Evolutionary conservation across 495 filamentous ascomycete species (phyloP), one percentile per base, ranked within the genome.

Genomic region (Trichoderma orchidacearum): DNA sequence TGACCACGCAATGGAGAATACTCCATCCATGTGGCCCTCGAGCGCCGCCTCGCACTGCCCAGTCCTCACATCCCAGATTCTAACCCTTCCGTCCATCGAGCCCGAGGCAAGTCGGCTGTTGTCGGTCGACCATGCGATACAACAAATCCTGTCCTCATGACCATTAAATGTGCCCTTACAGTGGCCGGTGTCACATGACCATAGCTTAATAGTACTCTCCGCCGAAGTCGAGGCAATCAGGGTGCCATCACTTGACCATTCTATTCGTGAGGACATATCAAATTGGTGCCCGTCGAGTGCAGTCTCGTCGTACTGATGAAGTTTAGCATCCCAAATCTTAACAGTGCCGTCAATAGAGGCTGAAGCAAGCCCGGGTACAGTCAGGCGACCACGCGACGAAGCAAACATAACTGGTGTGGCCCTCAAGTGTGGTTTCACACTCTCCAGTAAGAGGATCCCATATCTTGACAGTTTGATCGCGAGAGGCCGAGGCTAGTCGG

Each of bases 391-490:
- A 63, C 8, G 57, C 61, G 4, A 61, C 59, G 7, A 61, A 53
- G 1, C 9, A 38, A n/a, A 63, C 36, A 0, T 1, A 1, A 13
- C 27, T 15, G 17, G 5, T 28, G 41, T 58, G 56, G 32, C 54
- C 54, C 18, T 54, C 25, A 32, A 66, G 62, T 18, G 58, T 63
- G 31, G 64, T 59, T 29, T 56, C 11, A 12, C 29, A 32, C 13
- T 31, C 23, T 12, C 65, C 69, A 18, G 35, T 65, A 0, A 28
- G 54, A 6, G 55, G 53, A 56, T 68, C 62, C 59, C 63, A 64
- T 17, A 69, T 52, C 53, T n/a, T 23, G 34, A 45, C 17, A 3
- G 8, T 38, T 2, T 5, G 27, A 27, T 55, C 54, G 13, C 15
- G 32, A 1, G 59, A 60, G 12, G 51, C 60, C 30, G 66, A 63